Evolutionary conservation across 768 basidiomycete genomes (phyloP), one percentile per base, ranked within the genome.

Genomic region (Amanita rimosa): DNA sequence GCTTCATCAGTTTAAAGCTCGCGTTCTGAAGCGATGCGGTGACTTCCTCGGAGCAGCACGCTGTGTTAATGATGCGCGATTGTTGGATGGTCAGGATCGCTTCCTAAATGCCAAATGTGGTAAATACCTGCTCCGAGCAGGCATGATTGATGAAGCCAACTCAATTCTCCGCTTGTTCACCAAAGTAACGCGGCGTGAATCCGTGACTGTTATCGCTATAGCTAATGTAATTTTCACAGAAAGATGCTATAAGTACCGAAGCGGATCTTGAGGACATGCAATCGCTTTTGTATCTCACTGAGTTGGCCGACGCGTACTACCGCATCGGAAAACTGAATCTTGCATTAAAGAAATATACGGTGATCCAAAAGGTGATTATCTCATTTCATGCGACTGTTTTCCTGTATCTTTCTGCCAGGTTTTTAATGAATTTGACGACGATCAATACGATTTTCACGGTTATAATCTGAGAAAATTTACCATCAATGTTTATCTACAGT

Each of bases 381-480:
- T 34, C 43, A n/a, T 13, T 19, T 19, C 17, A n/a, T 4, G 10
- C 31, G 42, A 14, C n/a, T 46, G 49, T 24, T 40, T 39, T 46
- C 47, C 29, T 9, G n/a, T 27, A 43, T 24, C 35, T 13, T 31
- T 40, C 17, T 39, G 9, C 11, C 52, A 89, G 88, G 67, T 83
- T 13, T 97, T 95, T 62, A 75, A 83, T 46, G 85, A 86, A 46
- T 77, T 87, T 54, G 91, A 96, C 54, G 92, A 97, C 55, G 94
- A 96, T 58, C 93, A 98, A 65, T 97, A 85, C 57, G 96, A 99
- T 64, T 99, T 99, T 73, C 96, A 99, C 62, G 81, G 85, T 6
- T 99, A 97, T 63, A 89, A 89, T 55, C 55, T 97, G 55, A 82
- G 96, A 46, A 92, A 88, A 57, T 87, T 83, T 57, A 95, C 87